Evolutionary conservation across 305 asterid species (phyloP), one percentile per base, ranked within the genome.

Genomic region (Fraxinus albicans): DNA sequence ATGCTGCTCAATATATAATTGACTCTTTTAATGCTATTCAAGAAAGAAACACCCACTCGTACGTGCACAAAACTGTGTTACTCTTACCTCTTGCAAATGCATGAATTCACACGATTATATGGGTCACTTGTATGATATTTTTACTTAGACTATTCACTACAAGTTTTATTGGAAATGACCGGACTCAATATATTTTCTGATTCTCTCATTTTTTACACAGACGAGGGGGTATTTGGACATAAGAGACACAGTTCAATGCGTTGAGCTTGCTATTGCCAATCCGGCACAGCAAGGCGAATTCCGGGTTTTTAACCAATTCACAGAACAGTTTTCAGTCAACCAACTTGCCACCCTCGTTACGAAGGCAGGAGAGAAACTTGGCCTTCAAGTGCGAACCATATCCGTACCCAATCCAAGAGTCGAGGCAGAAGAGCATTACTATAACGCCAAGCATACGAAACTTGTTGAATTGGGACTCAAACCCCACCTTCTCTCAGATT

Each of bases 341-440:
- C 92, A 92, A 83, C 98, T 95, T 12, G 98, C 98, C 1, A 87
- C 92, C 67, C 96, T 92, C 2, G 97, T 95, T 65, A 94, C 95
- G 19, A 94, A 91, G 82, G 98, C 97, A 0, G 98, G 99, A 27
- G 82, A 86, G 82, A 93, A 94, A 83, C 96, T 95, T 8, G 98
- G 99, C 34, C 86, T 96, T 55, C 95, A 93, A 81, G 98, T 96
- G 85, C 81, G 86, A 74, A 91, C 95, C 9, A 76, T 85, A 79
- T 91, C 97, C 0, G 95, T 96, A 13, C 94, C 98, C 58, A 96
- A 96, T 89, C 99, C 99, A 1, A 90, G 99, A 84, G 99, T 96
- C 55, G 98, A 96, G 86, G 98, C 97, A 0, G 99, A 96, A 89
- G 98, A 94, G 88, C 99, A 96, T 85, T 96, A 94, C 87, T 96